Conservation (phyloP, 2,329 filamentous ascomycete genomes). For the Teratosphaeria nubilosa region DNA sequence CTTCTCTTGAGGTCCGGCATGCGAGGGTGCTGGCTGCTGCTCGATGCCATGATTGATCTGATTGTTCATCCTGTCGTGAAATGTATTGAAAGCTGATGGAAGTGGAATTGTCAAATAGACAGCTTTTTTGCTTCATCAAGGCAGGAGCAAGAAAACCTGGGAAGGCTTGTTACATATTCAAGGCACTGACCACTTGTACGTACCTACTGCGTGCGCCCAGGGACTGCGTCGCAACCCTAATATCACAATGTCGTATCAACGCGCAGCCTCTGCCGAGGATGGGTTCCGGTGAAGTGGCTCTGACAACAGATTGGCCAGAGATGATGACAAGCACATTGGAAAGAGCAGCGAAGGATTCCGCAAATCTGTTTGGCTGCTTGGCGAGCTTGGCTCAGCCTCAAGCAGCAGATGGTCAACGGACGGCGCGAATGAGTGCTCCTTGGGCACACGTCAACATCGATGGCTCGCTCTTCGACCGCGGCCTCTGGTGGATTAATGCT, state of each 20-base stretch:
- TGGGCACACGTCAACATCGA: too few relatives aligned
- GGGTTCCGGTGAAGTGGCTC: neutral
- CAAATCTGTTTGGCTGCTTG: neutral
- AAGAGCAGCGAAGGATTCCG: neutral
- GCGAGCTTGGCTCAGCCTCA: neutral
- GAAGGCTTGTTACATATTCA: neutral
- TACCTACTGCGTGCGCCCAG: neutral
- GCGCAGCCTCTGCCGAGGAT: neutral
- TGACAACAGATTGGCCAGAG: neutral
- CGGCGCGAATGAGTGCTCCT: neutral
- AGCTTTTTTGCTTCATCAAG: neutral
- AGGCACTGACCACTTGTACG: neutral
- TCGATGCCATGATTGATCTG: neutral
- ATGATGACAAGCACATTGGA: neutral
- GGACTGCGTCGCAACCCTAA: neutral
- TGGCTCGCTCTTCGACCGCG: too few relatives aligned
- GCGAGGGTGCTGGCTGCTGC: neutral
- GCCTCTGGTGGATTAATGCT: too few relatives aligned
- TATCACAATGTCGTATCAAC: neutral
- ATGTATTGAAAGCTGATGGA: neutral
- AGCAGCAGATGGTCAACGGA: neutral
- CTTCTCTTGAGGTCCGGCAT: neutral
- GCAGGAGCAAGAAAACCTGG: neutral
- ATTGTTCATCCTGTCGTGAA: neutral
- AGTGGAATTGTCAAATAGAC: neutral